These are phyloP conservation scores for Saccharomycopsis babjevae DNA, from an alignment of 805 yeast genomes.

Conservation along the genomic window DNA sequence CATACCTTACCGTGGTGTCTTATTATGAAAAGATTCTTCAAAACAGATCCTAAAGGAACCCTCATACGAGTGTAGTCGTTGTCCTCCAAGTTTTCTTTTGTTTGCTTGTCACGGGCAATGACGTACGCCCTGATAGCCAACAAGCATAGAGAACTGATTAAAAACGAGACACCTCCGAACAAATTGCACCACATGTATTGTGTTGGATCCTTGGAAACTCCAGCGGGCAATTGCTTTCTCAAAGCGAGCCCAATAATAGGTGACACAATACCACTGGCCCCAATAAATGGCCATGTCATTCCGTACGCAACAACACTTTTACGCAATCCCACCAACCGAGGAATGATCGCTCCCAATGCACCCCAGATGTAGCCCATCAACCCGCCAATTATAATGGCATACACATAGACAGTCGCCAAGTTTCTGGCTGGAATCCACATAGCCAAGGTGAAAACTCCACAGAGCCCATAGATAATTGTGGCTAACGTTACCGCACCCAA, in stretches of 20 bases:
- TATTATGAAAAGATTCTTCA: background rate
- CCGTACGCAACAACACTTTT: slow-evolving; percentile 40
- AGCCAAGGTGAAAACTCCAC: slow-evolving; percentile 33
- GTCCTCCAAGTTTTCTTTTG: slow-evolving; percentile 21
- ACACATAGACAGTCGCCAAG: slow-evolving; percentile 42
- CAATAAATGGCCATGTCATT: slow-evolving; percentile 44
- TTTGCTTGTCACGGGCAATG: slow-evolving; percentile 36
- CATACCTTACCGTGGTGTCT: background rate
- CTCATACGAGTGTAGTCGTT: slow-evolving; percentile 22
- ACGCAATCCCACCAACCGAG: slow-evolving; percentile 44
- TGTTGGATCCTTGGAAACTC: slow-evolving; percentile 15
- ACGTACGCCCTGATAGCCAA: slow-evolving; percentile 45
- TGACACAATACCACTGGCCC: slow-evolving; percentile 41
- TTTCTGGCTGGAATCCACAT: slow-evolving; percentile 53
- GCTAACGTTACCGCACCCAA: slow-evolving; percentile 43
- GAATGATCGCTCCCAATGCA: slow-evolving; percentile 39
- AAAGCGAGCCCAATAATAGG: slow-evolving; percentile 52
- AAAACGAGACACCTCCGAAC: slow-evolving; percentile 48
- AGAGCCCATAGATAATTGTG: slow-evolving; percentile 29
- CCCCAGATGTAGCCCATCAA: slow-evolving; percentile 57
- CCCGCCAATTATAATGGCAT: slow-evolving; percentile 43
- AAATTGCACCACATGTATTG: slow-evolving; percentile 43
- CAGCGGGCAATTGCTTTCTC: slow-evolving; percentile 22
- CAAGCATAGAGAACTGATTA: slow-evolving; percentile 34
- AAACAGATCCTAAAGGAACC: background rate